These are phyloP conservation scores for Periconia digitata DNA, from an alignment of 2,329 filamentous ascomycete genomes.

Conservation along the genomic window DNA sequence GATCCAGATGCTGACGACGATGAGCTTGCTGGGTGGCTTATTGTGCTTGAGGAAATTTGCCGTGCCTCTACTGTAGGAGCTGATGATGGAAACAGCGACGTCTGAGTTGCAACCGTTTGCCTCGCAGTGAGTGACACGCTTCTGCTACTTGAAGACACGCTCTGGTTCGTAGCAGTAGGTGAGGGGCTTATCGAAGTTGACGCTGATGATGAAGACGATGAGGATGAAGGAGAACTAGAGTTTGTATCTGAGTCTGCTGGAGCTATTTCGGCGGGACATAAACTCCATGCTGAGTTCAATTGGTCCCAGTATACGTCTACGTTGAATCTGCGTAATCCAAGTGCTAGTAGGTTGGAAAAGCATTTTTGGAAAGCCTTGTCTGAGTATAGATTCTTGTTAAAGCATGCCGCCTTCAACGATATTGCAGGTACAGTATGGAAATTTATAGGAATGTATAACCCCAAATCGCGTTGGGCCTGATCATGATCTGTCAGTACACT, in stretches of 20 bases:
- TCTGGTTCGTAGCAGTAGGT: background rate
- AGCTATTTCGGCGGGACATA: constrained; percentile 62
- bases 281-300: constrained; percentile 55
- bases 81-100: background rate
- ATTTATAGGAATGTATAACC: constrained; percentile 62
- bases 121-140: background rate
- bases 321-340: constrained; percentile 60
- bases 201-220: background rate
- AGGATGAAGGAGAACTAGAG: background rate
- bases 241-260: constrained; percentile 12
- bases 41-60: background rate
- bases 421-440: constrained; percentile 61
- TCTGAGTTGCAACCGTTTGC: no score
- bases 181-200: background rate
- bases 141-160: background rate
- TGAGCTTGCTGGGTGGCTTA: background rate
- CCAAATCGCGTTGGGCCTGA: constrained; percentile 64
- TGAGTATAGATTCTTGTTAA: constrained; percentile 56
- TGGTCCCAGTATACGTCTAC: constrained; percentile 68
- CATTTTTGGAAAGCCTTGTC: constrained; percentile 55
- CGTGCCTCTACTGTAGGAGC: background rate
- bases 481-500: background rate
- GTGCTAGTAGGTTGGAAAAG: constrained; percentile 63
- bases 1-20: constrained; percentile 13
- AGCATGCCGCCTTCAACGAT: constrained; percentile 61